These are phyloP conservation scores for Fusarium sp. DNA, from an alignment of 2,329 filamentous ascomycete genomes.

Conservation along the genomic window DNA sequence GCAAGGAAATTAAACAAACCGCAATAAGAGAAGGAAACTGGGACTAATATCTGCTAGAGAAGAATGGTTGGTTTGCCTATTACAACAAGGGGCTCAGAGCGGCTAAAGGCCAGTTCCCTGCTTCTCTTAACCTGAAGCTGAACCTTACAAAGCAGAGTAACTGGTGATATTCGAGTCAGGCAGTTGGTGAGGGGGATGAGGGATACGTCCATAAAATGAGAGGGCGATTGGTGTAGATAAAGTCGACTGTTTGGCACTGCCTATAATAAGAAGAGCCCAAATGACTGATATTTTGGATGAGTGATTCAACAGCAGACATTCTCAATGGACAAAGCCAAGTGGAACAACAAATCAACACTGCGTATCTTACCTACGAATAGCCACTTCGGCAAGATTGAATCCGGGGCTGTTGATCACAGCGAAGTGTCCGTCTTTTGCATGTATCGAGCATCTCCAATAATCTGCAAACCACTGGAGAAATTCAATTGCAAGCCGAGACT, in stretches of 20 bases:
- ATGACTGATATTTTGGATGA: slow-evolving; percentile 2
- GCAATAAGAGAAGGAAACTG: slow-evolving; percentile 9
- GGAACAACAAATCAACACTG: not conserved
- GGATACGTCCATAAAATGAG: too few species aligned
- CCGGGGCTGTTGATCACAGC: not conserved
- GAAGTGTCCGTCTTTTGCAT: not conserved
- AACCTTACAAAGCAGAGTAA: slow-evolving; percentile 8
- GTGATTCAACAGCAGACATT: slow-evolving; percentile 11
- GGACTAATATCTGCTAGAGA: slow-evolving; percentile 18
- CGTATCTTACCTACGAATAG: too few species aligned
- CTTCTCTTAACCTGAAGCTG: slow-evolving; percentile 17
- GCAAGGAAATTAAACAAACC: slow-evolving; percentile 5
- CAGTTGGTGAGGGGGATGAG: not conserved
- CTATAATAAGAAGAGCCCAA: not conserved
- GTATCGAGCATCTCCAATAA: slow-evolving; percentile 13
- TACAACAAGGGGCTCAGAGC: slow-evolving; percentile 29
- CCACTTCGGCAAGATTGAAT: too few species aligned
- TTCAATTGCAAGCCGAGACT: slow-evolving; percentile 22
- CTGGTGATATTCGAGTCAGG: not conserved
- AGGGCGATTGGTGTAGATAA: slow-evolving; percentile 1
- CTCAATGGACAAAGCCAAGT: not conserved
- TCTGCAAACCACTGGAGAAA: slow-evolving; percentile 2
- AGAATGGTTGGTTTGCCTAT: slow-evolving; percentile 13
- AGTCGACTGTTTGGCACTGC: not conserved
- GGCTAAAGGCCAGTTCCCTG: slow-evolving; percentile 39